These are phyloP conservation scores for Exserohilum turcica DNA, from an alignment of 2,329 filamentous ascomycete genomes.

Conservation along the genomic window DNA sequence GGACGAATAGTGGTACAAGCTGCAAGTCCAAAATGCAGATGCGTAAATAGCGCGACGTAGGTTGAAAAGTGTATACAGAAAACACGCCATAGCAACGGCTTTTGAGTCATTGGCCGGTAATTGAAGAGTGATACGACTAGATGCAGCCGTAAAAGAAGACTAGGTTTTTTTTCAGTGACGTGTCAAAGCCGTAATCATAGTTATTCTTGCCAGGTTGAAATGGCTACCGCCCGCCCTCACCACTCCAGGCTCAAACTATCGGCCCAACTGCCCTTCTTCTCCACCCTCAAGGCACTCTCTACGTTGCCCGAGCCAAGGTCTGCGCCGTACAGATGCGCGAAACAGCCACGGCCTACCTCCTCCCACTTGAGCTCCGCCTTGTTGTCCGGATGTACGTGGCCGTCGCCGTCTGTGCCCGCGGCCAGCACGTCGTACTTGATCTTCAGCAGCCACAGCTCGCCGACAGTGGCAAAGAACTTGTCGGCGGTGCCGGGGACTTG, in stretches of 20 bases:
- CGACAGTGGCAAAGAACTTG: conserved; percentile 40
- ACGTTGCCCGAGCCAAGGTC: conserved; percentile 62
- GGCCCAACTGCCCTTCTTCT: conserved; percentile 57
- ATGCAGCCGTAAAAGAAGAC: no score
- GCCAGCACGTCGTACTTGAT: conserved; percentile 55
- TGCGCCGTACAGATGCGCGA: conserved; percentile 63
- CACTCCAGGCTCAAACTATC: conserved; percentile 41
- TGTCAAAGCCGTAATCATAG: background rate
- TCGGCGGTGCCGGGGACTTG: conserved; percentile 52
- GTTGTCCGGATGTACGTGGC: conserved; percentile 26
- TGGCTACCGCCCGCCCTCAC: conserved; percentile 26
- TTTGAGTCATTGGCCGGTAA: no score
- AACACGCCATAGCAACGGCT: no score
- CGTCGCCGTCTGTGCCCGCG: conserved; percentile 38
- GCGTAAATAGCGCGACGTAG: no score
- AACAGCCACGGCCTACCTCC: conserved; percentile 52
- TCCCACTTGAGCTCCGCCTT: conserved; percentile 60
- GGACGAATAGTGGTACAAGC: no score
- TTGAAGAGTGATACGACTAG: no score
- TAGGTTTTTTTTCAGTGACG: no score
- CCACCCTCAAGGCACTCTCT: conserved; percentile 54
- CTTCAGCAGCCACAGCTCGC: conserved; percentile 59
- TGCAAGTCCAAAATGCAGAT: no score
- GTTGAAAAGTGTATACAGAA: no score
- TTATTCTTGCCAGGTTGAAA: background rate